Evolutionary conservation across 2,329 filamentous ascomycete genomes (phyloP).

Genomic region (Fusarium staphyleae): DNA sequence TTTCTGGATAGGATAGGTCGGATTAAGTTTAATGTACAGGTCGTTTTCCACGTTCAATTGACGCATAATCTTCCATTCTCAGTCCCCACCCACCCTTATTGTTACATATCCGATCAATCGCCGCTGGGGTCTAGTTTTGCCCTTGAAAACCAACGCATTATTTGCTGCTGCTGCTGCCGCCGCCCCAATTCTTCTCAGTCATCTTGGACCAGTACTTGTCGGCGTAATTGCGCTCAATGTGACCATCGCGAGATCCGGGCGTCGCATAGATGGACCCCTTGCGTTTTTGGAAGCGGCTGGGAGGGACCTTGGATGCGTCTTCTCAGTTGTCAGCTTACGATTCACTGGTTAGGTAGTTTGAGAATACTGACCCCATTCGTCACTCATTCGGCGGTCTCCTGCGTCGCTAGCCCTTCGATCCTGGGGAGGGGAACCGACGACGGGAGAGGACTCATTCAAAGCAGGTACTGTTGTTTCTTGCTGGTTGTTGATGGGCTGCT

Average conservation of each 20-base stretch:
- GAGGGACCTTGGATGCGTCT: slow-evolving; percentile 73
- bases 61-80: slow-evolving; percentile 15
- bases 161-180: slow-evolving; percentile 32
- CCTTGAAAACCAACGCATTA: no score
- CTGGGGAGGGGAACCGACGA: slow-evolving; percentile 29
- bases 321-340: slow-evolving; percentile 5
- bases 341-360: neutral
- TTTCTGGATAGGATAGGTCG: slow-evolving; percentile 27
- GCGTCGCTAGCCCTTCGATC: slow-evolving; percentile 36
- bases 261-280: slow-evolving; percentile 74
- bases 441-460: slow-evolving; percentile 45
- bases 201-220: slow-evolving; percentile 68
- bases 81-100: neutral
- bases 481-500: slow-evolving; percentile 37
- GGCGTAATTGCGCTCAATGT: slow-evolving; percentile 65
- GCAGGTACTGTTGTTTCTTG: slow-evolving; percentile 37
- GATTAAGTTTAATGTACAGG: slow-evolving; percentile 30
- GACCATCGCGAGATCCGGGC: slow-evolving; percentile 68
- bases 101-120: slow-evolving; percentile 14
- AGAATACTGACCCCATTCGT: slow-evolving; percentile 57
- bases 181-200: slow-evolving; percentile 56
- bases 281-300: slow-evolving; percentile 72
- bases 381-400: slow-evolving; percentile 49
- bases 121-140: neutral
- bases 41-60: slow-evolving; percentile 26